These are phyloP conservation scores for Echium plantagineum DNA, from an alignment of 257 asterid genomes.

Conservation along the genomic window DNA sequence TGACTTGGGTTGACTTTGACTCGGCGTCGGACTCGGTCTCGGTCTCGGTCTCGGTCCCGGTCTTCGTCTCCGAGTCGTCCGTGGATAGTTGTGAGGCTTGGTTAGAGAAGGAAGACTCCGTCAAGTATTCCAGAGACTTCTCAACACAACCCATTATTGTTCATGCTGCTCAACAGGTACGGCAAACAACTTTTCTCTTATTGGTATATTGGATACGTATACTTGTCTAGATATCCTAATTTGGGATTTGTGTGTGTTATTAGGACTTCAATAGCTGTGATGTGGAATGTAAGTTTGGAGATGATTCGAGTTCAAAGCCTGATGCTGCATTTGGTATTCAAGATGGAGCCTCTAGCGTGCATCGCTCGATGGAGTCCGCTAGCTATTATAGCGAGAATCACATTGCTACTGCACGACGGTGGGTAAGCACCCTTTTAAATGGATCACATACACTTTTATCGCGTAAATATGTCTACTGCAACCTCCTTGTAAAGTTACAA, in stretches of 20 bases:
- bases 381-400: slow-evolving; percentile 66
- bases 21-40: too few species aligned
- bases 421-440: slow-evolving; percentile 79
- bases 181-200: neutral
- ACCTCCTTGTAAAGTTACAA: neutral
- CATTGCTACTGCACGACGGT: slow-evolving; percentile 80
- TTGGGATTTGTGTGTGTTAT: slow-evolving; percentile 13
- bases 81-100: slow-evolving; percentile 56
- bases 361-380: slow-evolving; percentile 90
- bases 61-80: too few species aligned
- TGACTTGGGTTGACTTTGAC: slow-evolving; percentile 93
- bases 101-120: slow-evolving; percentile 73
- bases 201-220: too few species aligned
- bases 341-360: slow-evolving; percentile 45
- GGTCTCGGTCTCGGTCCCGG: too few species aligned
- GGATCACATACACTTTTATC: too few species aligned
- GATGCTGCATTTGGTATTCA: slow-evolving; percentile 68
- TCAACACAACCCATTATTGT: slow-evolving; percentile 47
- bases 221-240: neutral
- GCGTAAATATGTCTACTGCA: too few species aligned
- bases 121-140: slow-evolving; percentile 67
- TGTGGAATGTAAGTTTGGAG: slow-evolving; percentile 71
- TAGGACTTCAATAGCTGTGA: slow-evolving; percentile 69
- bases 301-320: slow-evolving; percentile 24
- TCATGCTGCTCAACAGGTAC: slow-evolving; percentile 53